Evolutionary conservation across 305 asterid genomes (phyloP).

Genomic region (Fraxinus xanthoxyloides): DNA sequence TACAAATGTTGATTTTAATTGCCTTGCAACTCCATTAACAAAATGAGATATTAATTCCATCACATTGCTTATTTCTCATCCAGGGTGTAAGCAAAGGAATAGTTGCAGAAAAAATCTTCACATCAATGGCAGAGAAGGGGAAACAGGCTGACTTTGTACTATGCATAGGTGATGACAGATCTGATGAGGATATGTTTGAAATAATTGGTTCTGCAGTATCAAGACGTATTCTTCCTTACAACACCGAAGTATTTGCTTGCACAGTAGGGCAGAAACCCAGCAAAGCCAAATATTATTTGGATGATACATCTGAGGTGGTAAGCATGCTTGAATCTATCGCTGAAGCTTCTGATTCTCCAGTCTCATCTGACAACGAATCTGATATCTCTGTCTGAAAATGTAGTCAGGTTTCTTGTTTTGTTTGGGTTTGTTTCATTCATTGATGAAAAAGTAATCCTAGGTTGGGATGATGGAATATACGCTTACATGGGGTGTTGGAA

Average conservation of each 20-base stretch:
- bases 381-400: constrained; percentile 44
- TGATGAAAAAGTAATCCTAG: constrained; percentile 26
- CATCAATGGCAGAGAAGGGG: constrained; percentile 62
- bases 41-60: neutral
- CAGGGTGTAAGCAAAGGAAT: constrained; percentile 89
- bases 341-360: constrained; percentile 72
- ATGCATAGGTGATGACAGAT: constrained; percentile 91
- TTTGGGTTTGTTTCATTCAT: constrained; percentile 29
- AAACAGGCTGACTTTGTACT: constrained; percentile 78
- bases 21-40: neutral
- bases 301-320: constrained; percentile 77
- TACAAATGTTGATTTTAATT: neutral
- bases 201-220: constrained; percentile 65
- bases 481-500: constrained; percentile 35
- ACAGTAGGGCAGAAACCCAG: constrained; percentile 97
- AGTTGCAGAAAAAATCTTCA: constrained; percentile 84
- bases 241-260: constrained; percentile 80
- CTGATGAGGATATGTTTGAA: constrained; percentile 95
- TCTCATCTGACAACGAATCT: constrained; percentile 64
- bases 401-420: constrained; percentile 33
- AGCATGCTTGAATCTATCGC: constrained; percentile 86
- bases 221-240: constrained; percentile 54
- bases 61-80: constrained; percentile 8
- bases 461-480: constrained; percentile 35
- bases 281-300: constrained; percentile 90